phyloP scores from a whole-genome alignment of 768 basidiomycete genomes.

The Pulveroboletus sp. region DNA sequence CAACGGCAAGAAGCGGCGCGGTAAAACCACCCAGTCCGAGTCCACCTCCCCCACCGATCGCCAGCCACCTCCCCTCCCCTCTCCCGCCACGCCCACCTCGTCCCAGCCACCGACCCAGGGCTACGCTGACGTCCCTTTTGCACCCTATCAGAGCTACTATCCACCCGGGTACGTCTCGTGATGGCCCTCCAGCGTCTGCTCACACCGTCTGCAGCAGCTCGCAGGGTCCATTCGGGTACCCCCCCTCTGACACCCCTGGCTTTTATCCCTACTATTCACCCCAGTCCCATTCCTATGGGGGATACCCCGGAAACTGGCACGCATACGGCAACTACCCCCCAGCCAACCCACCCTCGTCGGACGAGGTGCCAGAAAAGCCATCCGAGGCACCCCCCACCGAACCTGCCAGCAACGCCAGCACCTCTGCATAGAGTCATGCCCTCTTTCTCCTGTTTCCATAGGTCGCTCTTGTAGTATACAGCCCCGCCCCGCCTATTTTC shows the following conservation, averaged over 20 bases:
- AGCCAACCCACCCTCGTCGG: too few relatives aligned
- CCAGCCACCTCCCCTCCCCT: slow-evolving; percentile 22
- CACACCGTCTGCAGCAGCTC: slow-evolving; percentile 30
- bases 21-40: slow-evolving; percentile 26
- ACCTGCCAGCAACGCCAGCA: slow-evolving; percentile 12
- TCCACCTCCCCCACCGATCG: slow-evolving; percentile 32
- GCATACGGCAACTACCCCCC: slow-evolving; percentile 33
- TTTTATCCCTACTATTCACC: slow-evolving; percentile 35
- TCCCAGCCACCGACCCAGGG: slow-evolving; percentile 22
- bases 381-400: slow-evolving; percentile 21
- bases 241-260: slow-evolving; percentile 18
- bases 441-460: slow-evolving; percentile 26
- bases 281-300: slow-evolving; percentile 28
- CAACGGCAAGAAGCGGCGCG: slow-evolving; percentile 39
- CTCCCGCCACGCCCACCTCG: slow-evolving; percentile 31
- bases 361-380: slow-evolving; percentile 27
- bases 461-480: slow-evolving; percentile 26
- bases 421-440: slow-evolving; percentile 17
- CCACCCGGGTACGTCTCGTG: slow-evolving; percentile 22
- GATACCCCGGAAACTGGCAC: slow-evolving; percentile 28
- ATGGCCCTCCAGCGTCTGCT: slow-evolving; percentile 5
- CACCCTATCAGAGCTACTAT: slow-evolving; percentile 34
- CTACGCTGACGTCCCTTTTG: slow-evolving; percentile 33
- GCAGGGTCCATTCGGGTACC: too few relatives aligned
- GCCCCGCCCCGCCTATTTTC: slow-evolving; percentile 21